These are phyloP conservation scores for Aspergillus sp. DNA, from an alignment of 2,329 filamentous ascomycete genomes.

Conservation along the genomic window DNA sequence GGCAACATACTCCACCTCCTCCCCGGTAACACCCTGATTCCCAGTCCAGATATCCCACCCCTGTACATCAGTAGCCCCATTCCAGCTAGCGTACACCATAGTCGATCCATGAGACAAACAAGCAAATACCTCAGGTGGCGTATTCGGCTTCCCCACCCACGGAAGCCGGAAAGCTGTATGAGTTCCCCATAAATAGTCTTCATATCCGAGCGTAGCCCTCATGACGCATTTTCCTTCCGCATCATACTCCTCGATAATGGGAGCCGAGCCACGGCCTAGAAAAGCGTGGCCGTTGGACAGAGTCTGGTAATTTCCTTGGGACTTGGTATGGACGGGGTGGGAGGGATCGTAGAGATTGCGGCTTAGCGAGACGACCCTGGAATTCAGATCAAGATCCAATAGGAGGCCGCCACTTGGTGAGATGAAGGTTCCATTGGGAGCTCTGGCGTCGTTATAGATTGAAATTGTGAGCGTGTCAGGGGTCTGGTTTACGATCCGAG, in stretches of 20 bases:
- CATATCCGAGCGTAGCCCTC: slow-evolving; percentile 27
- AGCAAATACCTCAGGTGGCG: slow-evolving; percentile 12
- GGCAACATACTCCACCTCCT: background rate
- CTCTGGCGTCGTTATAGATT: slow-evolving; percentile 24
- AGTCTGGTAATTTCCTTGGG: slow-evolving; percentile 20
- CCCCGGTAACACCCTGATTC: slow-evolving; percentile 1
- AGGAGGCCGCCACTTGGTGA: slow-evolving; percentile 16
- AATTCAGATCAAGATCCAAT: slow-evolving; percentile 15
- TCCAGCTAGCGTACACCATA: slow-evolving; percentile 33
- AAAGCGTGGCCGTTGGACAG: slow-evolving; percentile 19
- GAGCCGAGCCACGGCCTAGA: slow-evolving; percentile 25
- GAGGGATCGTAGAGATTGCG: slow-evolving; percentile 14
- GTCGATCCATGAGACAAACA: slow-evolving; percentile 9
- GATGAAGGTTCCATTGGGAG: slow-evolving; percentile 6
- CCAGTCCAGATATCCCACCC: slow-evolving; percentile 14
- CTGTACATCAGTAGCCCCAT: slow-evolving; percentile 29
- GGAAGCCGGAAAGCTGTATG: slow-evolving; percentile 6
- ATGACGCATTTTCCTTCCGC: slow-evolving; percentile 22
- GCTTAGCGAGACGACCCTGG: slow-evolving; percentile 11
- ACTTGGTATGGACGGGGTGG: slow-evolving; percentile 16
- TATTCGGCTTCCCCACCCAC: slow-evolving; percentile 14
- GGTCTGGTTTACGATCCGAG: slow-evolving; percentile 23
- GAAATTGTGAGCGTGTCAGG: slow-evolving; percentile 19
- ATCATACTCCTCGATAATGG: slow-evolving; percentile 27
- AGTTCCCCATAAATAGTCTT: slow-evolving; percentile 10